Percentiles rank a stretch among this genome's conserved stretches.
These are phyloP conservation scores for Barnettozyma hawaiiensis DNA, from an alignment of 1,139 yeast species.

Conservation along the genomic window DNA sequence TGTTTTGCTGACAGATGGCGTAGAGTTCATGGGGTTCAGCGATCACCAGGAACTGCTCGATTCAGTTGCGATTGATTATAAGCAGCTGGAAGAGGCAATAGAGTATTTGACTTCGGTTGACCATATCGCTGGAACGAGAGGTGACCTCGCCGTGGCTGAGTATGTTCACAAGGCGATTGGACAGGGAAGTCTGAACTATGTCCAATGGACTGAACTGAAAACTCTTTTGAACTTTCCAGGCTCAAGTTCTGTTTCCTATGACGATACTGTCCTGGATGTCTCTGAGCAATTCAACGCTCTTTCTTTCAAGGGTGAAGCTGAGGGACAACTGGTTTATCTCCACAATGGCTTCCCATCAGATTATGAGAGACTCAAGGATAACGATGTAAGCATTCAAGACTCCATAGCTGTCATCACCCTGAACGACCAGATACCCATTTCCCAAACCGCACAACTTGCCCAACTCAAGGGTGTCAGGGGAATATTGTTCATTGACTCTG, in stretches of 20 bases:
- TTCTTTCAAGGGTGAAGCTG: conserved; percentile 51
- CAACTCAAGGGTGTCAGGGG: conserved; percentile 48
- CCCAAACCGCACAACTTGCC: conserved; percentile 49
- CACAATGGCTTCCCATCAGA: conserved; percentile 64
- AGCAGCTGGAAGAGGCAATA: conserved; percentile 60
- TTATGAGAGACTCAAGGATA: conserved; percentile 37
- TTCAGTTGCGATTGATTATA: conserved; percentile 49
- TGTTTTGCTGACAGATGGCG: conserved; percentile 40
- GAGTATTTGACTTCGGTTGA: conserved; percentile 81
- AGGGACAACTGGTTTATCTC: conserved; percentile 49
- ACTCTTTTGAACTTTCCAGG: conserved; percentile 60
- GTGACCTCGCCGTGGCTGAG: conserved; percentile 65
- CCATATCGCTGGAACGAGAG: conserved; percentile 82
- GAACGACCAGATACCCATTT: conserved; percentile 44
- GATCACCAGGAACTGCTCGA: conserved; percentile 48
- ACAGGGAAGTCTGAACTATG: conserved; percentile 49
- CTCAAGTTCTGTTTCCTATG: conserved; percentile 29
- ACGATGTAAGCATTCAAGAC: conserved; percentile 31
- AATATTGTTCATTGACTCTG: conserved; percentile 39
- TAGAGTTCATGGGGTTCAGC: conserved; percentile 51
- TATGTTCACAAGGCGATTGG: conserved; percentile 56
- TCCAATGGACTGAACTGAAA: conserved; percentile 45
- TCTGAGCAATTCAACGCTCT: conserved; percentile 64
- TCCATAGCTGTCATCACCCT: conserved; percentile 58
- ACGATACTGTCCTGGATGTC: conserved; percentile 34